Percentiles rank a stretch among this genome's conserved stretches.
phyloP scores from a whole-genome alignment of 2,329 filamentous ascomycete genomes.

The Nannizziopsis barbatae region DNA sequence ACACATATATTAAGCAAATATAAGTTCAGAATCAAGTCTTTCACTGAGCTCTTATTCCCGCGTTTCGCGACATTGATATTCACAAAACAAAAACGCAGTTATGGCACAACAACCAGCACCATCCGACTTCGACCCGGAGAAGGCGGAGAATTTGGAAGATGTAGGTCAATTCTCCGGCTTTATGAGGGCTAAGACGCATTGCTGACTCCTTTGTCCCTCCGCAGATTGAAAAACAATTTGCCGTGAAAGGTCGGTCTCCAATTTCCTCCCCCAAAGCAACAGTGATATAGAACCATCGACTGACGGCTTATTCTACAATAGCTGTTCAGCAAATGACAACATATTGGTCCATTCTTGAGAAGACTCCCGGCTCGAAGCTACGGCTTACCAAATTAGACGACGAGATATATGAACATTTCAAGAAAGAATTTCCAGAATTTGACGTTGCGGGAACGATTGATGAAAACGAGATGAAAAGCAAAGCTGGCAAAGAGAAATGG shows the following conservation, averaged over 20 bases:
- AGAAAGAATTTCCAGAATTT: conserved; percentile 81
- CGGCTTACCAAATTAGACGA: conserved; percentile 90
- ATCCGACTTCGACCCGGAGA: conserved; percentile 43
- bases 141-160: conserved; percentile 59
- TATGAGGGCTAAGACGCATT: not conserved
- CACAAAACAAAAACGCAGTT: too few relatives aligned
- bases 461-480: conserved; percentile 97
- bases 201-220: not conserved
- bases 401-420: conserved; percentile 84
- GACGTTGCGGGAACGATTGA: conserved; percentile 69
- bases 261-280: not conserved
- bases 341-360: conserved; percentile 93
- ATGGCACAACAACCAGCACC: conserved; percentile 10
- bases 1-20: too few relatives aligned
- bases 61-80: too few relatives aligned
- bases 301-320: conserved; percentile 21
- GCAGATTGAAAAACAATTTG: conserved; percentile 98
- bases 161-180: conserved; percentile 34
- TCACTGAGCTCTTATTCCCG: too few relatives aligned
- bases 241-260: conserved; percentile 63
- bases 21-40: too few relatives aligned
- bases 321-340: conserved; percentile 93
- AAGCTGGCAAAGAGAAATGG: conserved; percentile 86
- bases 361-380: conserved; percentile 74
- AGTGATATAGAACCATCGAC: not conserved